A percentile compares a stretch with the other conserved stretches of the same genome.
Evolutionary conservation across 192 early-diverging fungal species (phyloP).

Genomic region (Backusella parvicylindrica): DNA sequence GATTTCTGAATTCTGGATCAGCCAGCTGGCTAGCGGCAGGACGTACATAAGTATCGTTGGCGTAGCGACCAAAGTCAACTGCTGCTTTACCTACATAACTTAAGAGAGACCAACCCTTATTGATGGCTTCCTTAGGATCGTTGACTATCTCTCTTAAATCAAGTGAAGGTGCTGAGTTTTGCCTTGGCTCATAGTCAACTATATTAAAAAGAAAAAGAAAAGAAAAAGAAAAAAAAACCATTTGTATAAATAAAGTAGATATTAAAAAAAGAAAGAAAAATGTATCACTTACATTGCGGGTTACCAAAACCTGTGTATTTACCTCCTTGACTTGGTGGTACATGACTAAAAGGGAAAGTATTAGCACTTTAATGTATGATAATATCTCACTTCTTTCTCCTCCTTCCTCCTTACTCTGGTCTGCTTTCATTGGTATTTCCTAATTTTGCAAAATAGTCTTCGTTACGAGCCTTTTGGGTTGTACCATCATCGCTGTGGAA

Average conservation of each 20-base stretch:
- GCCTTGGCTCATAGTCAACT: neutral
- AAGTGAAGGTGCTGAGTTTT: neutral
- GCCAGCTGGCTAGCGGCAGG: slow-evolving; percentile 61
- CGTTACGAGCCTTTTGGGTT: slow-evolving; percentile 65
- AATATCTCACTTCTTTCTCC: neutral
- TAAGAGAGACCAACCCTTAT: slow-evolving; percentile 66
- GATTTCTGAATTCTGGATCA: slow-evolving; percentile 62
- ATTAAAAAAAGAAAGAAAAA: neutral
- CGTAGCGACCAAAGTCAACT: slow-evolving; percentile 39
- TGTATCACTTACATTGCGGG: slow-evolving; percentile 29
- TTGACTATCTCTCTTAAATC: slow-evolving; percentile 61
- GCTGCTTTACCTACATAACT: slow-evolving; percentile 40
- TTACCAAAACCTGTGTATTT: slow-evolving; percentile 76
- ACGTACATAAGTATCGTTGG: slow-evolving; percentile 64
- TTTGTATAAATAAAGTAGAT: neutral
- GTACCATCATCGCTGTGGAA: neutral
- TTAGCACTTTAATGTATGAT: neutral
- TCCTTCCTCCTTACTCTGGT: slow-evolving; percentile 41
- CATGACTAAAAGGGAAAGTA: neutral
- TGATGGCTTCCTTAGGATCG: slow-evolving; percentile 59
- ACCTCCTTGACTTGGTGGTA: slow-evolving; percentile 73
- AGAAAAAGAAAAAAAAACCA: no score
- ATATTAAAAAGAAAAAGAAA: neutral
- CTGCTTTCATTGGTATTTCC: slow-evolving; percentile 56
- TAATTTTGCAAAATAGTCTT: slow-evolving; percentile 72